phyloP scores from a whole-genome alignment of 306 rosid genomes.

The Oxytropis ochrocephala region DNA sequence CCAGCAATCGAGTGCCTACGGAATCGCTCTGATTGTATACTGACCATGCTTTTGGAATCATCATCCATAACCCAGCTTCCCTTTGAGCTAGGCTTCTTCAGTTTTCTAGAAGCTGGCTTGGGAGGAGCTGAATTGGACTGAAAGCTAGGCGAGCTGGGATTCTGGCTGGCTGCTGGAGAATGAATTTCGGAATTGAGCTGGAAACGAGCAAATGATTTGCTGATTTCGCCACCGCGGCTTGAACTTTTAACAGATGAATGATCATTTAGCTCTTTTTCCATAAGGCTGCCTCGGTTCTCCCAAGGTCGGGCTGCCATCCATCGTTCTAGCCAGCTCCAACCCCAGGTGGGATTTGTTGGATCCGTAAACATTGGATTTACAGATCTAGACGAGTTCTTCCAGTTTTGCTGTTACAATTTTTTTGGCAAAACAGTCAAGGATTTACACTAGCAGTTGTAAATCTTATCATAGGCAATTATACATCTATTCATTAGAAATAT shows the following conservation, averaged over 20 bases:
- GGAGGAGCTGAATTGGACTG: slow-evolving; percentile 63
- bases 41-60: slow-evolving; percentile 60
- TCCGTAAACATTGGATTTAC: slow-evolving; percentile 90
- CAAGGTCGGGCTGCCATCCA: slow-evolving; percentile 90
- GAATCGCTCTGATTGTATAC: slow-evolving; percentile 60
- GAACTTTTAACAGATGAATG: slow-evolving; percentile 54
- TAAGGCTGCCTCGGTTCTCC: slow-evolving; percentile 41
- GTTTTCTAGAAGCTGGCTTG: slow-evolving; percentile 44
- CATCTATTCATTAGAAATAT: background rate
- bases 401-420: slow-evolving; percentile 52
- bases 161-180: slow-evolving; percentile 77
- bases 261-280: slow-evolving; percentile 59
- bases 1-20: slow-evolving; percentile 84
- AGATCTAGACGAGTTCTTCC: slow-evolving; percentile 67
- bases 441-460: background rate
- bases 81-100: slow-evolving; percentile 69
- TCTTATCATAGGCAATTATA: background rate
- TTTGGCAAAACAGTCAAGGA: background rate
- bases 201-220: slow-evolving; percentile 80
- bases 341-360: slow-evolving; percentile 94
- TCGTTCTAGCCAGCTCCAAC: slow-evolving; percentile 99
- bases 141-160: slow-evolving; percentile 44
- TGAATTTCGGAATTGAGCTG: slow-evolving; percentile 75
- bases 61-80: slow-evolving; percentile 48
- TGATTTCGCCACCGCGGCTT: slow-evolving; percentile 76